Conservation (phyloP, 2,329 filamentous ascomycete species). For the Talaromyces albobiverticillius region DNA sequence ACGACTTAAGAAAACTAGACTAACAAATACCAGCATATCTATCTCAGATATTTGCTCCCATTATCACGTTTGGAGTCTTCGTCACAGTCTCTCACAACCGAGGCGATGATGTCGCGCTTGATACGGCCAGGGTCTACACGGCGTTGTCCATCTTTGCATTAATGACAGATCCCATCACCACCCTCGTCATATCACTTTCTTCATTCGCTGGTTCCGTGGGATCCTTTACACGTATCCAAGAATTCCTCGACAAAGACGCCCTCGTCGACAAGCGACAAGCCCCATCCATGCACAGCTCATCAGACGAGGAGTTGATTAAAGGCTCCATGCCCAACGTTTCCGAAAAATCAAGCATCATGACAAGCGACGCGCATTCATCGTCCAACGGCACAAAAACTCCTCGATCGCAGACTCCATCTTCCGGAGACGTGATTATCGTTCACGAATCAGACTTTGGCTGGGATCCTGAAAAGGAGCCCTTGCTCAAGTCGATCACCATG, state of each 20-base stretch:
- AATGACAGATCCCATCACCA: slow-evolving; percentile 23
- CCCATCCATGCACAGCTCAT: slow-evolving; percentile 1
- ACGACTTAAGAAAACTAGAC: neutral
- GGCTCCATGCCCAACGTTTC: slow-evolving; percentile 20
- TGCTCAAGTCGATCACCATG: slow-evolving; percentile 42
- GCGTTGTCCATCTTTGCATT: slow-evolving; percentile 26
- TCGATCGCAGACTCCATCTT: slow-evolving; percentile 14
- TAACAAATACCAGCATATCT: slow-evolving; percentile 29
- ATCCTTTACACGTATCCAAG: slow-evolving; percentile 42
- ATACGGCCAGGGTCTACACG: slow-evolving; percentile 27
- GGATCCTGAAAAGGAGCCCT: slow-evolving; percentile 40
- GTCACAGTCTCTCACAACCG: slow-evolving; percentile 19
- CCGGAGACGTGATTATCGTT: slow-evolving; percentile 35
- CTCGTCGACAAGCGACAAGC: slow-evolving; percentile 5
- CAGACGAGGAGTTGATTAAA: slow-evolving; percentile 15
- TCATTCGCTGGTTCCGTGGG: slow-evolving; percentile 37
- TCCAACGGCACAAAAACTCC: slow-evolving; percentile 18
- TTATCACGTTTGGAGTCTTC: slow-evolving; percentile 26
- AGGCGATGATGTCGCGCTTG: slow-evolving; percentile 21
- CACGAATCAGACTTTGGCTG: slow-evolving; percentile 49
- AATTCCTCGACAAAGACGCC: slow-evolving; percentile 27
- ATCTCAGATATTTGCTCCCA: slow-evolving; percentile 40
- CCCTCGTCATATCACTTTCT: slow-evolving; percentile 27
- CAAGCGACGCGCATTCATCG: slow-evolving; percentile 19
- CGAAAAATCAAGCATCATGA: slow-evolving; percentile 23